Percentiles rank a stretch among this genome's conserved stretches.
phyloP scores from a whole-genome alignment of 306 rosid species.

The Casuarina cunninghamiana region DNA sequence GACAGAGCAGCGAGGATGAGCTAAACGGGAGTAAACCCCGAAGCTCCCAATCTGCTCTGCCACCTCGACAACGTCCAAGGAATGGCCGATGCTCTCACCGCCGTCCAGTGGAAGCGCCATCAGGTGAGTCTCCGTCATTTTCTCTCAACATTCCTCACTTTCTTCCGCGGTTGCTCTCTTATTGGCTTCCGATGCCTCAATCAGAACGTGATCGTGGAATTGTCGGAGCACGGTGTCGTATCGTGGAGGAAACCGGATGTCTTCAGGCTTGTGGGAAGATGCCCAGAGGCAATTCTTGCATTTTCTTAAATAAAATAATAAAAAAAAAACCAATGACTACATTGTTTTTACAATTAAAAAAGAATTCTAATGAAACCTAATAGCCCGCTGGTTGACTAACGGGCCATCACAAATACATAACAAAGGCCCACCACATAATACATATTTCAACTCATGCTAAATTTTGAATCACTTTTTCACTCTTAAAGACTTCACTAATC shows the following conservation, averaged over 20 bases:
- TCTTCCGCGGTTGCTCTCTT: background rate
- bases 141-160: background rate
- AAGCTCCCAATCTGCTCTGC: conserved; percentile 69
- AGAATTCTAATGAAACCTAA: too few species aligned
- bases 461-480: too few species aligned
- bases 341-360: too few species aligned
- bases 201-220: conserved; percentile 75
- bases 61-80: conserved; percentile 85
- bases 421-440: too few species aligned
- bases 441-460: too few species aligned
- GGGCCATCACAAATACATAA: too few species aligned
- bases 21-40: conserved; percentile 48
- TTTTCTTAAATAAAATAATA: too few species aligned
- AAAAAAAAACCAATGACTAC: too few species aligned
- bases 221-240: conserved; percentile 91
- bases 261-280: conserved; percentile 54
- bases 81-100: conserved; percentile 75
- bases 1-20: conserved; percentile 36
- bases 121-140: conserved; percentile 43
- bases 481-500: too few species aligned
- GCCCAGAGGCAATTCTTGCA: too few species aligned
- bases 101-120: conserved; percentile 94
- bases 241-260: conserved; percentile 82
- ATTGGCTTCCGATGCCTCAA: background rate
- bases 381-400: too few species aligned